Conservation (phyloP, 1,139 yeast genomes). For the Diutina scorzettiae region DNA sequence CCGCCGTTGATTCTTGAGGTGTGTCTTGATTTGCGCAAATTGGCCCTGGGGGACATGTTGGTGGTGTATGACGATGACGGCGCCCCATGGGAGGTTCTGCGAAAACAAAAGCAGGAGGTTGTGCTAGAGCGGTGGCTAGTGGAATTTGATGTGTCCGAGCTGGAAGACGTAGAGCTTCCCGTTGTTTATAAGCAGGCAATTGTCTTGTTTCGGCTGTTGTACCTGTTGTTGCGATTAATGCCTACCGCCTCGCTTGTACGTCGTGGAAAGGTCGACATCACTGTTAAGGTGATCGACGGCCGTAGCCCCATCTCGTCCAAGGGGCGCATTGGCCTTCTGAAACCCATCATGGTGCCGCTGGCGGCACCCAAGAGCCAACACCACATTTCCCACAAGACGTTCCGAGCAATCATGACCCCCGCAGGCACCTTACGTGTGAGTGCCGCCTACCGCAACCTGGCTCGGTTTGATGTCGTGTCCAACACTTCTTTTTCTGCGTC, state of each 20-base stretch:
- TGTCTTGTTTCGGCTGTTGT: slow-evolving; percentile 61
- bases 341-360: slow-evolving; percentile 41
- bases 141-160: slow-evolving; percentile 45
- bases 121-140: slow-evolving; percentile 89
- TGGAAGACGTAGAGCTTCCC: slow-evolving; percentile 42
- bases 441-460: slow-evolving; percentile 64
- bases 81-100: slow-evolving; percentile 39
- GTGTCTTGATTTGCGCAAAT: slow-evolving; percentile 55
- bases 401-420: slow-evolving; percentile 63
- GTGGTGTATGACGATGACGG: slow-evolving; percentile 43
- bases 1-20: slow-evolving; percentile 86
- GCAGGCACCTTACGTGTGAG: slow-evolving; percentile 63
- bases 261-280: slow-evolving; percentile 37
- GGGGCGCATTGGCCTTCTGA: slow-evolving; percentile 77
- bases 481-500: background rate
- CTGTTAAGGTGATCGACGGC: slow-evolving; percentile 40
- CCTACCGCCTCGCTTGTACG: slow-evolving; percentile 44
- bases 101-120: slow-evolving; percentile 54
- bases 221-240: slow-evolving; percentile 52
- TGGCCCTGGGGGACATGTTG: slow-evolving; percentile 51
- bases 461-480: background rate
- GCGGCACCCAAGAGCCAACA: slow-evolving; percentile 22
- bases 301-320: slow-evolving; percentile 64
- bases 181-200: slow-evolving; percentile 65
- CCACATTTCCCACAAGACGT: slow-evolving; percentile 47